These are phyloP conservation scores for Emmonsiellopsis sp. DNA, from an alignment of 2,329 filamentous ascomycete species.

Conservation along the genomic window DNA sequence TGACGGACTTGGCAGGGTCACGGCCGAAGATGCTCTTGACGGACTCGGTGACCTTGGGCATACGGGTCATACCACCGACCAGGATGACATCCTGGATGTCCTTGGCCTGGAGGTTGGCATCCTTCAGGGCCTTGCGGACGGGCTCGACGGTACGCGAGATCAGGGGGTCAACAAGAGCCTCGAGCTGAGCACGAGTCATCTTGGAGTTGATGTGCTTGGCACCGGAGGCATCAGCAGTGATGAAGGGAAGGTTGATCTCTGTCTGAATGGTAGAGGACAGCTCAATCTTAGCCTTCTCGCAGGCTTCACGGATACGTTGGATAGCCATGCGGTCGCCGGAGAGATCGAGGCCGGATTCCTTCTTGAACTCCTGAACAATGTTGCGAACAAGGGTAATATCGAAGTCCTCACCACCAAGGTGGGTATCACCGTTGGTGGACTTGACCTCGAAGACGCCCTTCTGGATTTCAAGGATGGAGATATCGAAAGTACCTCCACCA, in stretches of 20 bases:
- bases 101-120: constrained; percentile 80
- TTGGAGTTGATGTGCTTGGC: constrained; percentile 98
- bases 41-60: constrained; percentile 95
- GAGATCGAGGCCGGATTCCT: constrained; percentile 83
- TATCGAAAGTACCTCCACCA: constrained; percentile 98
- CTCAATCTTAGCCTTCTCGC: constrained; percentile 99
- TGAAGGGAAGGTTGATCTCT: constrained; percentile 97
- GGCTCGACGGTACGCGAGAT: constrained; percentile 81
- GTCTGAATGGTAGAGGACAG: constrained; percentile 90
- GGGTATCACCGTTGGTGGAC: constrained; percentile 97
- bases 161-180: constrained; percentile 83
- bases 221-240: constrained; percentile 88
- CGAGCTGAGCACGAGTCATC: constrained; percentile 84
- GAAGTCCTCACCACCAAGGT: constrained; percentile 96
- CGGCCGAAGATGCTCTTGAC: constrained; percentile 96
- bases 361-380: constrained; percentile 93
- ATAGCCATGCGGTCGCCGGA: constrained; percentile 94
- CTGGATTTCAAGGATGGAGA: constrained; percentile 94
- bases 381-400: constrained; percentile 91
- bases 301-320: constrained; percentile 96
- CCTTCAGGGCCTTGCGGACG: constrained; percentile 93
- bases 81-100: constrained; percentile 97
- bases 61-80: constrained; percentile 98
- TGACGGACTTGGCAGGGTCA: constrained; percentile 94
- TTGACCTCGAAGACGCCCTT: constrained; percentile 98